phyloP scores from a whole-genome alignment of 257 asterid species.

The Linderniella brevidens region DNA sequence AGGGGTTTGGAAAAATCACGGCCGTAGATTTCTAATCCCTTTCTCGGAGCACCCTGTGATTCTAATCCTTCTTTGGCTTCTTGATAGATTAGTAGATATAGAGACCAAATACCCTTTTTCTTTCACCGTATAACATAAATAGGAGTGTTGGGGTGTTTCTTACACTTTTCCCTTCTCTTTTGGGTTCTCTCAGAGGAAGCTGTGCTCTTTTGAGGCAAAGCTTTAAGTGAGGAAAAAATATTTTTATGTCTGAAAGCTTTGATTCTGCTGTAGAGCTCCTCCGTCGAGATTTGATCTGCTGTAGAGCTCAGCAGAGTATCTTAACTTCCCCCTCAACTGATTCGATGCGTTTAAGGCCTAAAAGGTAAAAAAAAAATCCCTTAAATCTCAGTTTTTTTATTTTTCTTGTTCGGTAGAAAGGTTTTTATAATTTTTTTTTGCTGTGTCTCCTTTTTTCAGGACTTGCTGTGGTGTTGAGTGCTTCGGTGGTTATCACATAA shows the following conservation, averaged over 20 bases:
- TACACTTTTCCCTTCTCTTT: slow-evolving; percentile 8
- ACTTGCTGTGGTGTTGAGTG: slow-evolving; percentile 89
- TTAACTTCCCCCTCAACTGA: slow-evolving; percentile 27
- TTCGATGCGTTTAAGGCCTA: slow-evolving; percentile 99
- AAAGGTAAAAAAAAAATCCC: slow-evolving; percentile 28
- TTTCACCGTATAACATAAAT: slow-evolving; percentile 14
- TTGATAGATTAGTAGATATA: slow-evolving; percentile 6
- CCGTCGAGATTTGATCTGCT: slow-evolving; percentile 47
- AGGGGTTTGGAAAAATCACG: slow-evolving; percentile 10
- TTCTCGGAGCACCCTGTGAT: slow-evolving; percentile 5
- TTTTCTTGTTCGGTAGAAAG: neutral
- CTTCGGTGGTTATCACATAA: slow-evolving; percentile 92
- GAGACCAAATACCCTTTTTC: slow-evolving; percentile 1
- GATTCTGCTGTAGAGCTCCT: slow-evolving; percentile 42
- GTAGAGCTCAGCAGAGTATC: slow-evolving; percentile 39
- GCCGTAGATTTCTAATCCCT: slow-evolving; percentile 53
- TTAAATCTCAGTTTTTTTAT: slow-evolving; percentile 8
- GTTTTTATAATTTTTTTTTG: neutral
- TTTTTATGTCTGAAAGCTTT: slow-evolving; percentile 78
- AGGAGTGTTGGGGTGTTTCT: slow-evolving; percentile 23
- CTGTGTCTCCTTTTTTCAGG: slow-evolving; percentile 35
- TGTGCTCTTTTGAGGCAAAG: neutral
- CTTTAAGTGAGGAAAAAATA: slow-evolving; percentile 10
- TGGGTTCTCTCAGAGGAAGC: slow-evolving; percentile 7
- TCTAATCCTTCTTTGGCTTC: slow-evolving; percentile 4